Evolutionary conservation across 768 basidiomycete genomes (phyloP).

Genomic region (Tricholoma flavovirens): DNA sequence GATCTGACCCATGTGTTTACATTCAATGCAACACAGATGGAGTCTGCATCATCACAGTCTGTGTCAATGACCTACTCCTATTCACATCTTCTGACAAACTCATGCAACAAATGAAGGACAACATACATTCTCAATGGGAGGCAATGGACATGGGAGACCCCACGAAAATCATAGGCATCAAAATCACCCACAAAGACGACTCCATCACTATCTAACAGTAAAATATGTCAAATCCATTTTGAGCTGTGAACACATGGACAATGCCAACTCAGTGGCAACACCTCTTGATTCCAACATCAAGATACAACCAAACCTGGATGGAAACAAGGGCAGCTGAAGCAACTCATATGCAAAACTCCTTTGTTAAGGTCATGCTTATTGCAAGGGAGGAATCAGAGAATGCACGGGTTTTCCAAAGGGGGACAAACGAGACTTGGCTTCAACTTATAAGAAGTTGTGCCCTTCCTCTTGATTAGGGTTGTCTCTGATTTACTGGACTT

Average conservation of each 20-base stretch:
- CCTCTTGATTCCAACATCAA: not conserved
- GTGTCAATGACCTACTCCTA: constrained; percentile 8
- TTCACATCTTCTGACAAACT: not conserved
- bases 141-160: constrained; percentile 5
- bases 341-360: not conserved
- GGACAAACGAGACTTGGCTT: too few relatives aligned
- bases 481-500: too few relatives aligned
- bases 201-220: not conserved
- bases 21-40: not conserved
- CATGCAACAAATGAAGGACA: constrained; percentile 1
- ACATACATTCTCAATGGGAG: not conserved
- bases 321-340: not conserved
- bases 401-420: too few relatives aligned
- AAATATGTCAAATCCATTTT: not conserved
- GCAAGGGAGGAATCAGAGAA: too few relatives aligned
- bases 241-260: not conserved
- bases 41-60: not conserved
- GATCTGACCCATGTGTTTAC: not conserved
- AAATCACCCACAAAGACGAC: not conserved
- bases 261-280: too few relatives aligned
- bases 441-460: too few relatives aligned
- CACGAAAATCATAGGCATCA: not conserved
- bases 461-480: too few relatives aligned
- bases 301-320: not conserved
- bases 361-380: too few relatives aligned